Percentiles rank a stretch among this genome's conserved stretches.
Conservation (phyloP, 1,284 basidiomycete genomes). For the Fistulina hepatica region DNA sequence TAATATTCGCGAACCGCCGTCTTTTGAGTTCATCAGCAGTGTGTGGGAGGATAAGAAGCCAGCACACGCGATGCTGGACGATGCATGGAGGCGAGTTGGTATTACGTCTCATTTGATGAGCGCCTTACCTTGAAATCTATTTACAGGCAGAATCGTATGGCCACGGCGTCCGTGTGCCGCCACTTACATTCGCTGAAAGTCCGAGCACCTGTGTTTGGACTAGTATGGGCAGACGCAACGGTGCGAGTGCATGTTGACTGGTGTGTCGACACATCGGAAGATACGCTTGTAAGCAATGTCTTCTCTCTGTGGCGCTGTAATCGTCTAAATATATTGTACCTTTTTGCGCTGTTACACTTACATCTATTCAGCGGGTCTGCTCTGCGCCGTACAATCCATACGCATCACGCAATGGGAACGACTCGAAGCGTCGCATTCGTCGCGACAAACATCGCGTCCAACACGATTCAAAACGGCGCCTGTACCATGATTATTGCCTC, state of each 20-base stretch:
- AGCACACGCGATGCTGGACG: slow-evolving; percentile 33
- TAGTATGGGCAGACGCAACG: slow-evolving; percentile 41
- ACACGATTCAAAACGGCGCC: too few species aligned
- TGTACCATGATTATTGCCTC: slow-evolving; percentile 42
- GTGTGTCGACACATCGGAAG: slow-evolving; percentile 21
- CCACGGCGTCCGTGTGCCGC: slow-evolving; percentile 36
- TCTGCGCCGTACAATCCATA: slow-evolving; percentile 7
- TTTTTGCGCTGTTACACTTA: not conserved
- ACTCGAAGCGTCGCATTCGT: not conserved
- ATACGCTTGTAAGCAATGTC: not conserved
- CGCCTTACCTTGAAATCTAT: too few species aligned
- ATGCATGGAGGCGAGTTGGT: too few species aligned
- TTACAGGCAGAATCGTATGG: slow-evolving; percentile 50
- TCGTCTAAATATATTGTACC: not conserved
- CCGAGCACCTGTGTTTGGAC: slow-evolving; percentile 37
- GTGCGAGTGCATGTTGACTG: slow-evolving; percentile 49
- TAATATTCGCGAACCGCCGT: slow-evolving; percentile 31
- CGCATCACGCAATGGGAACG: not conserved
- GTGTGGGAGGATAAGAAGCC: slow-evolving; percentile 54
- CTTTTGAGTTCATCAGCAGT: slow-evolving; percentile 43
- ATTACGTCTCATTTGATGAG: too few species aligned
- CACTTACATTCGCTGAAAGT: slow-evolving; percentile 40
- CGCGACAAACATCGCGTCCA: slow-evolving; percentile 9
- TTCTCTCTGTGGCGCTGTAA: too few species aligned
- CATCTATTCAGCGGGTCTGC: not conserved